Evolutionary conservation across 371 early-diverging fungal genomes (phyloP).

Genomic region (Conidiobolus incongruus): DNA sequence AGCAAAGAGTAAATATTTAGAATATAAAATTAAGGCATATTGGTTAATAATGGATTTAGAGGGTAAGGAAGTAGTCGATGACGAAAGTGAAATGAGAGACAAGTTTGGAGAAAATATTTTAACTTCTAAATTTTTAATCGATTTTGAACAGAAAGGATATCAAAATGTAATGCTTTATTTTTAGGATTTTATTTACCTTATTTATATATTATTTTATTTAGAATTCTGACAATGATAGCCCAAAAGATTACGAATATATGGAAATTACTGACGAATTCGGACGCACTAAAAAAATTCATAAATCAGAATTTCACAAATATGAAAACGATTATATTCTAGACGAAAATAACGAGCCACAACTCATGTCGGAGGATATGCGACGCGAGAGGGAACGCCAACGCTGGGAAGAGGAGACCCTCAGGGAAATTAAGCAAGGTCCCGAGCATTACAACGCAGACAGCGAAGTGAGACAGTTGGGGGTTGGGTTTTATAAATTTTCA

Average conservation of each 20-base stretch:
- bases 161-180: background rate
- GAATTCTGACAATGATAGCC: background rate
- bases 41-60: background rate
- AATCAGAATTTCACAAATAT: conserved; percentile 19
- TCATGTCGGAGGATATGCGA: conserved; percentile 13
- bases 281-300: conserved; percentile 36
- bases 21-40: too few relatives aligned
- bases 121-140: too few relatives aligned
- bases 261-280: conserved; percentile 64
- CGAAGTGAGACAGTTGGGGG: background rate
- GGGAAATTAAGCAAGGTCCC: background rate
- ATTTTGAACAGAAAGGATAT: background rate
- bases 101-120: too few relatives aligned
- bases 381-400: conserved; percentile 11
- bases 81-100: background rate
- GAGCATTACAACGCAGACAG: background rate
- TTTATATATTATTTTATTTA: background rate
- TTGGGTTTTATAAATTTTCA: background rate
- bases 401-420: conserved; percentile 14
- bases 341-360: background rate
- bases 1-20: background rate
- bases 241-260: conserved; percentile 23
- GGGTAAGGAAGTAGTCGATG: background rate
- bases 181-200: background rate
- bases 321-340: background rate